Conservation (phyloP, 2,329 filamentous ascomycete species). For the Colletotrichum melonis region DNA sequence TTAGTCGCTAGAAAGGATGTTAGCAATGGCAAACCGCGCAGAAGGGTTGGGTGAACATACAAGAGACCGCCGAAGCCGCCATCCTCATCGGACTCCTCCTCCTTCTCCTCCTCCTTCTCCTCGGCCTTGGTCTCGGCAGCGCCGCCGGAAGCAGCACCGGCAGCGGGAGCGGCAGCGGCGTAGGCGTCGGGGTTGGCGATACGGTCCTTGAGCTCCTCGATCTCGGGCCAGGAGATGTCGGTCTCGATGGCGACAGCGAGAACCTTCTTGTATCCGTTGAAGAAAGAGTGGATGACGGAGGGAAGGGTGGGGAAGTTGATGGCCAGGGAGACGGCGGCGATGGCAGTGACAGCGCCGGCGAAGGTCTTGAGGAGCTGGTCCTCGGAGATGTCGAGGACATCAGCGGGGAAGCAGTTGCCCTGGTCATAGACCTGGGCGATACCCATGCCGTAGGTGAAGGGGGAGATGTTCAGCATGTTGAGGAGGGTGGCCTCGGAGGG, state of each 20-base stretch:
- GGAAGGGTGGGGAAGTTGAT: constrained; percentile 95
- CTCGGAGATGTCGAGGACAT: constrained; percentile 93
- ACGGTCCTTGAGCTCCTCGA: constrained; percentile 98
- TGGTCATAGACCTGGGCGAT: constrained; percentile 97
- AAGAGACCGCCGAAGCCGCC: constrained; percentile 87
- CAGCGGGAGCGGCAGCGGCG: constrained; percentile 82
- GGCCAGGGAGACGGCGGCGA: constrained; percentile 91
- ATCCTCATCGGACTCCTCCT: constrained; percentile 75
- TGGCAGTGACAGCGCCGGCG: constrained; percentile 82
- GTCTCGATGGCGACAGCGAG: constrained; percentile 90
- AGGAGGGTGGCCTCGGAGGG: constrained; percentile 98
- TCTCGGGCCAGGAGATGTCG: constrained; percentile 93
- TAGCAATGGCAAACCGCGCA: constrained; percentile 44
- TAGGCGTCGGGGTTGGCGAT: constrained; percentile 99
- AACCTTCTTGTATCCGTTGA: constrained; percentile 99
- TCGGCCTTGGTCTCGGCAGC: constrained; percentile 66
- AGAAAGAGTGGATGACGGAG: constrained; percentile 93
- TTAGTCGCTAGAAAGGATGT: constrained; percentile 62
- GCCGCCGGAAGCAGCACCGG: constrained; percentile 64
- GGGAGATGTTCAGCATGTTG: constrained; percentile 99
- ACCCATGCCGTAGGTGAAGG: constrained; percentile 99
- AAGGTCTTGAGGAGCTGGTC: constrained; percentile 91
- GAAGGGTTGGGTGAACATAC: constrained; percentile 51
- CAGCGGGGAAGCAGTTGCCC: constrained; percentile 89
- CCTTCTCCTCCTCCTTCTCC: constrained; percentile 74